phyloP scores from a whole-genome alignment of 305 asterid genomes.

The Fraxinus platypoda region DNA sequence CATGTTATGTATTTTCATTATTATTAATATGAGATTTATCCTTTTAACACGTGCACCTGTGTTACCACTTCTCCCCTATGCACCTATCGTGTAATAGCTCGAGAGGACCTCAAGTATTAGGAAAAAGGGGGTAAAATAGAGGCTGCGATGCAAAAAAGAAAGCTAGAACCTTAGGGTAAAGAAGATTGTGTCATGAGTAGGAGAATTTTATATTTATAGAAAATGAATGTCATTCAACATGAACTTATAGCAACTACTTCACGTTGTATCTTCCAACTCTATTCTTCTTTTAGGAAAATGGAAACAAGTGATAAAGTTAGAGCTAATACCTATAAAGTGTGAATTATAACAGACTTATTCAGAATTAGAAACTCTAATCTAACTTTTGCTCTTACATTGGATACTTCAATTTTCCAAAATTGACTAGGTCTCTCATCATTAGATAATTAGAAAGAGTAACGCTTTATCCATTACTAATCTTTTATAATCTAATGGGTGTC shows the following conservation, averaged over 20 bases:
- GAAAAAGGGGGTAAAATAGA: not conserved
- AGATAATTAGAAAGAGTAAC: slow-evolving; percentile 1
- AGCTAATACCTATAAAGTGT: not conserved
- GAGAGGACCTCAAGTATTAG: too few relatives aligned
- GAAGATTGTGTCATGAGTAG: not conserved
- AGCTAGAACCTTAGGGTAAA: not conserved
- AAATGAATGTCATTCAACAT: too few relatives aligned
- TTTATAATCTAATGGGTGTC: slow-evolving; percentile 8
- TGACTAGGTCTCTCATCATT: slow-evolving; percentile 29
- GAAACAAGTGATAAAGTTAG: not conserved
- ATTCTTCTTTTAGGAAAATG: not conserved
- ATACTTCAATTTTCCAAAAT: slow-evolving; percentile 24
- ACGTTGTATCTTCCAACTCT: not conserved
- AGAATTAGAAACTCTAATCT: not conserved
- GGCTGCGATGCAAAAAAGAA: not conserved
- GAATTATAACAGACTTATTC: not conserved
- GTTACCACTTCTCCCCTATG: not conserved
- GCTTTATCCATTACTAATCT: too few relatives aligned
- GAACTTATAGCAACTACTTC: not conserved
- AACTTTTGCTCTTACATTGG: slow-evolving; percentile 23
- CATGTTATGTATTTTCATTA: too few relatives aligned
- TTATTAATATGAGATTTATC: not conserved
- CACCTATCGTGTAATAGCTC: not conserved
- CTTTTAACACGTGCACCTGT: not conserved
- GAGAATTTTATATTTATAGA: not conserved